Evolutionary conservation across 2,329 filamentous ascomycete species (phyloP).

Genomic region (Ambrosiella xylebori): DNA sequence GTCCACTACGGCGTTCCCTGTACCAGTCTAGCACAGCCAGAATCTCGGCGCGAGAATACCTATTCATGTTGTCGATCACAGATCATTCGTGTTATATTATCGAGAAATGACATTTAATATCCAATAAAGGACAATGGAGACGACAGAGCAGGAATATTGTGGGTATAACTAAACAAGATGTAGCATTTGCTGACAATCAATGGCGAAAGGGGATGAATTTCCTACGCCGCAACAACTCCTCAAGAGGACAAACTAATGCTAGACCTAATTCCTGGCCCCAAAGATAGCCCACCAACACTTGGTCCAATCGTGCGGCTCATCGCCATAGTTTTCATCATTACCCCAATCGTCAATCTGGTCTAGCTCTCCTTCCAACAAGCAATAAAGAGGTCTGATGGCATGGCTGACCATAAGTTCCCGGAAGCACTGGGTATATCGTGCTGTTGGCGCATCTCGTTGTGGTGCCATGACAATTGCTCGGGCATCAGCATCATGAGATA

Average conservation of each 20-base stretch:
- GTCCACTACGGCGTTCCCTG: neutral
- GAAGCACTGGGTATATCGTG: slow-evolving; percentile 45
- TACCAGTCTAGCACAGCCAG: neutral
- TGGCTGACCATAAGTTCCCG: slow-evolving; percentile 38
- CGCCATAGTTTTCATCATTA: slow-evolving; percentile 25
- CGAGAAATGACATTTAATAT: too few species aligned
- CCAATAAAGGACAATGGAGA: too few species aligned
- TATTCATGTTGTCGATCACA: neutral
- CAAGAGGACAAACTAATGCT: too few species aligned
- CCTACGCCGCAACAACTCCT: too few species aligned
- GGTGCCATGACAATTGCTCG: slow-evolving; percentile 69
- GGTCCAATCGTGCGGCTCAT: slow-evolving; percentile 23
- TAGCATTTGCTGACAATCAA: too few species aligned
- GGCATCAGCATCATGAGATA: slow-evolving; percentile 38
- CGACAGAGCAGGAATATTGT: too few species aligned
- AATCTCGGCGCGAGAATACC: neutral
- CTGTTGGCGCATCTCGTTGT: slow-evolving; percentile 50
- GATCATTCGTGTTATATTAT: too few species aligned
- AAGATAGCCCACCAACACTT: slow-evolving; percentile 56
- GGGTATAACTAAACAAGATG: too few species aligned
- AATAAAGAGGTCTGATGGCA: slow-evolving; percentile 26
- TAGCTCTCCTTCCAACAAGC: slow-evolving; percentile 43
- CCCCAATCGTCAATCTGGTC: slow-evolving; percentile 56
- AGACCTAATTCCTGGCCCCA: slow-evolving; percentile 14
- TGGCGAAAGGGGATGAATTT: too few species aligned